Conservation (phyloP, 495 filamentous ascomycete genomes). For the Trichoderma erinaceum region DNA sequence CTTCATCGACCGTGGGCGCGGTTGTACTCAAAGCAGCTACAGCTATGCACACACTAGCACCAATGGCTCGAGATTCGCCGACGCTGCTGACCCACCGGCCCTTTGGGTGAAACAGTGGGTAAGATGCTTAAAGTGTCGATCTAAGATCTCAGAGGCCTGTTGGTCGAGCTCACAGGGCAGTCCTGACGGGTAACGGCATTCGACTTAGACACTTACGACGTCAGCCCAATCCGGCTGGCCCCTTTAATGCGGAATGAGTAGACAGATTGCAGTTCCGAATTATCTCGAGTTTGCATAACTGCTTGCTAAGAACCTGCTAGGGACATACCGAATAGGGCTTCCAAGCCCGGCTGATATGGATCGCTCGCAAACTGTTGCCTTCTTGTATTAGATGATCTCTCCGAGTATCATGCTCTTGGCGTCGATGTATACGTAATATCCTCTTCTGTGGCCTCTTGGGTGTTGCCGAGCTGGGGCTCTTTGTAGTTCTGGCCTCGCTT, state of each 20-base stretch:
- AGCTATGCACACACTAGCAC: background rate
- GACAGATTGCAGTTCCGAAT: background rate
- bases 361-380: conserved; percentile 11
- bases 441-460: background rate
- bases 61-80: conserved; percentile 1
- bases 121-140: conserved; percentile 7
- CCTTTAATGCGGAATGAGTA: background rate
- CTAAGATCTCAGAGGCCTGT: background rate
- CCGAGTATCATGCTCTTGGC: background rate
- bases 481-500: background rate
- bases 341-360: background rate
- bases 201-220: too few species aligned
- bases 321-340: background rate
- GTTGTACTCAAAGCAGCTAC: background rate
- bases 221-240: background rate
- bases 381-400: background rate
- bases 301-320: background rate
- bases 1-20: background rate
- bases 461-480: too few species aligned
- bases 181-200: background rate
- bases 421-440: background rate
- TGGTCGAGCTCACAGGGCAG: background rate
- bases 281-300: background rate
- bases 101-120: background rate
- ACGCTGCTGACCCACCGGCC: background rate